Evolutionary conservation across 139 green algal genomes (phyloP).

Genomic region (Dunaliella sp.): DNA sequence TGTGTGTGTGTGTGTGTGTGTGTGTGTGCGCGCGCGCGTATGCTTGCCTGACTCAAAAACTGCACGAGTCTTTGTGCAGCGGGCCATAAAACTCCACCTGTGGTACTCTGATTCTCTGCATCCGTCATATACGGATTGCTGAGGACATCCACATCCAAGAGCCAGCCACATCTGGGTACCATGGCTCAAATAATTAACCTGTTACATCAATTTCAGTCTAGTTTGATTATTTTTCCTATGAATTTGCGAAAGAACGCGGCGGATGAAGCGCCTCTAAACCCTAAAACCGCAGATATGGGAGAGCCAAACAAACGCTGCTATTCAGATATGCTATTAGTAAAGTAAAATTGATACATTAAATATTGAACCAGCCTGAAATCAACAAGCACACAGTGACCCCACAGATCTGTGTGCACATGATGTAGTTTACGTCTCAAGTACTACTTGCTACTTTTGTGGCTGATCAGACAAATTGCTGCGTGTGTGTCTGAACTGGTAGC

Average conservation of each 20-base stretch:
- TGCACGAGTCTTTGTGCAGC: background rate
- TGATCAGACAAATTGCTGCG: too few relatives aligned
- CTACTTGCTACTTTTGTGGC: too few relatives aligned
- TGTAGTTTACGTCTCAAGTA: too few relatives aligned
- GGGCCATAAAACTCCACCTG: constrained; percentile 7
- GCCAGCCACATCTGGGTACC: too few relatives aligned
- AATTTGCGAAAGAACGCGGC: background rate
- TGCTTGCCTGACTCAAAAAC: background rate
- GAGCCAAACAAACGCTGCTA: background rate
- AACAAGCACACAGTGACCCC: too few relatives aligned
- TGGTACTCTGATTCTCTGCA: background rate
- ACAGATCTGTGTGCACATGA: too few relatives aligned
- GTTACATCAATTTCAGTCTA: too few relatives aligned
- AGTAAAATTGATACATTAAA: too few relatives aligned
- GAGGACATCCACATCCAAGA: background rate
- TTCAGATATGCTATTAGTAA: background rate
- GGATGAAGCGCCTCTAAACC: background rate
- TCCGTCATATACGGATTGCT: background rate
- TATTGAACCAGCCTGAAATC: too few relatives aligned
- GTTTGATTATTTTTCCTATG: background rate
- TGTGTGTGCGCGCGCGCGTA: background rate
- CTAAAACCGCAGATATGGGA: background rate
- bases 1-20: background rate
- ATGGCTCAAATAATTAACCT: too few relatives aligned
- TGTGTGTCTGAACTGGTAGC: too few relatives aligned